Evolutionary conservation across 768 basidiomycete species (phyloP).

Genomic region (Naganishia antarctica): DNA sequence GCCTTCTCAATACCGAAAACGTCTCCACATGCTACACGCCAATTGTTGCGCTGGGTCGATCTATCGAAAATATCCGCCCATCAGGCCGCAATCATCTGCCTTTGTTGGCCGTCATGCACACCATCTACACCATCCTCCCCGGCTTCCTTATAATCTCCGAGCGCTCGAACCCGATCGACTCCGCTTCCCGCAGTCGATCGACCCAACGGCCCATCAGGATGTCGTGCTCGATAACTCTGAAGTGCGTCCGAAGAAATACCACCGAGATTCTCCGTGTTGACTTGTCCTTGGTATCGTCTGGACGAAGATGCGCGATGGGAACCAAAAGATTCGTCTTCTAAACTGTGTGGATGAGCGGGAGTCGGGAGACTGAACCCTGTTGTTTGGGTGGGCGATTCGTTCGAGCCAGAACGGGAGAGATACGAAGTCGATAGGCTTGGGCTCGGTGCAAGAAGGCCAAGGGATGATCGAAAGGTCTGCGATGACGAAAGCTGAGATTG

Average conservation of each 20-base stretch:
- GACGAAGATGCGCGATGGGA: conserved; percentile 6
- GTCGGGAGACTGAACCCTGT: conserved; percentile 16
- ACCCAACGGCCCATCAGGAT: conserved; percentile 16
- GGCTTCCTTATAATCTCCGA: background rate
- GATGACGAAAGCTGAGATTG: conserved; percentile 14
- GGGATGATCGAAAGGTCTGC: conserved; percentile 7
- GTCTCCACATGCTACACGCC: no score
- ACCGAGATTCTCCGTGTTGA: conserved; percentile 7
- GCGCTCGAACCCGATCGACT: conserved; percentile 5
- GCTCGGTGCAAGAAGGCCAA: conserved; percentile 11
- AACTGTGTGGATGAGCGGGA: conserved; percentile 3
- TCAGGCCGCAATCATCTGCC: conserved; percentile 16
- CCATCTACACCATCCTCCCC: background rate
- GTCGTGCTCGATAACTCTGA: conserved; percentile 12
- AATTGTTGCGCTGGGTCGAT: no score
- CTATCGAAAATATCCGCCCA: no score
- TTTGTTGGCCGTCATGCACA: background rate
- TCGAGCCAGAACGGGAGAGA: conserved; percentile 7
- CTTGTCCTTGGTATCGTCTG: background rate
- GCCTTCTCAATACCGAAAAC: no score
- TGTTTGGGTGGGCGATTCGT: conserved; percentile 10
- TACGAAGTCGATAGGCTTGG: conserved; percentile 1
- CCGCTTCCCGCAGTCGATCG: conserved; percentile 10
- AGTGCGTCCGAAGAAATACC: conserved; percentile 6
- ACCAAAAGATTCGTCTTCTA: background rate